A percentile compares a stretch with the other conserved stretches of the same genome.
These are phyloP conservation scores for Fusarium metavorans DNA, from an alignment of 2,329 filamentous ascomycete genomes.

Conservation along the genomic window DNA sequence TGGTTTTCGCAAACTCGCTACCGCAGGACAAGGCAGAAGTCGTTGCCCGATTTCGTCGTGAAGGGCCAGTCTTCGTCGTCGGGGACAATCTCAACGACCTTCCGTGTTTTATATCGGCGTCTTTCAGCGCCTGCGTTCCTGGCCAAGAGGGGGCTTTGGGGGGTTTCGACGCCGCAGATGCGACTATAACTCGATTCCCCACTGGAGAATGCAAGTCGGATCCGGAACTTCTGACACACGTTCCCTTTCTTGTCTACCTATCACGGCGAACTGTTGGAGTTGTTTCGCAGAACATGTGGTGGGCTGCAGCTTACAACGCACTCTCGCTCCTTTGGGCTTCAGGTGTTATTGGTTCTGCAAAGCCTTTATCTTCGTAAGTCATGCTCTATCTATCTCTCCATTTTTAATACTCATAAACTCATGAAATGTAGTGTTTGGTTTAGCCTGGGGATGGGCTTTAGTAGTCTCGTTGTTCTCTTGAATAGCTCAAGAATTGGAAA, in stretches of 20 bases:
- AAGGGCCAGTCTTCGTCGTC: neutral
- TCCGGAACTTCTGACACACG: neutral
- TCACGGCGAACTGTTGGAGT: neutral
- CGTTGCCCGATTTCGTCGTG: neutral
- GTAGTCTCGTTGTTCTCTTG: neutral
- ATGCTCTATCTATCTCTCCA: fast-evolving
- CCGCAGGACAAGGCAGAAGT: neutral
- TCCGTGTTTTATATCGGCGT: neutral
- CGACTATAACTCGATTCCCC: neutral
- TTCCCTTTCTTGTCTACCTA: neutral
- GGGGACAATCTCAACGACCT: neutral
- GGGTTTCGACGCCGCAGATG: neutral
- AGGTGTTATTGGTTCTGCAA: neutral
- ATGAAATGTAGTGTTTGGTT: neutral
- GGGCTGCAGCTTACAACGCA: neutral
- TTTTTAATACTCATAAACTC: neutral
- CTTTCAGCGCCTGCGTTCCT: neutral
- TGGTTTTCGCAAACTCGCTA: neutral
- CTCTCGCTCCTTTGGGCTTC: neutral
- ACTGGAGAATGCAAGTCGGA: neutral
- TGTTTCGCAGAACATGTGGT: neutral
- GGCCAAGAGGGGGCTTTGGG: neutral
- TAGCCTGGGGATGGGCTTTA: neutral
- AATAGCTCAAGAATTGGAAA: neutral
- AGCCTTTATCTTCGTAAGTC: neutral